Conservation (phyloP, 2,329 filamentous ascomycete species). For the Kalaharituber pfeilii region DNA sequence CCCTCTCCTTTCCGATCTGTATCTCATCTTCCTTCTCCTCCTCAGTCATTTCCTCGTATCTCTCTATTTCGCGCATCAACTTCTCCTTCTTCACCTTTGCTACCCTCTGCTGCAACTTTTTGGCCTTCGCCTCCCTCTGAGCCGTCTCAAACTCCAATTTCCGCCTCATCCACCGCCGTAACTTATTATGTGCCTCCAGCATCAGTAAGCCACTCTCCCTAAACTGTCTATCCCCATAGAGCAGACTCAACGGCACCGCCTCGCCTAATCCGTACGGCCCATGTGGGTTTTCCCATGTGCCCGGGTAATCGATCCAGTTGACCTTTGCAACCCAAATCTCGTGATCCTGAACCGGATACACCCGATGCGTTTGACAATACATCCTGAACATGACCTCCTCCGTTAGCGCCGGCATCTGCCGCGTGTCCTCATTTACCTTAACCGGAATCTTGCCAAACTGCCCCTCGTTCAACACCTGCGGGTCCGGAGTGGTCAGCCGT, state of each 20-base stretch:
- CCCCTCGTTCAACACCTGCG: background rate
- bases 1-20: background rate
- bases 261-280: background rate
- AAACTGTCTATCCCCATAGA: slow-evolving; percentile 17
- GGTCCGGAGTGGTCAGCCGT: background rate
- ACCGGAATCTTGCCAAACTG: background rate
- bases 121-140: background rate
- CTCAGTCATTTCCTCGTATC: background rate
- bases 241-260: slow-evolving; percentile 9
- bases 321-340: slow-evolving; percentile 17
- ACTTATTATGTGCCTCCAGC: background rate
- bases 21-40: background rate
- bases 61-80: background rate
- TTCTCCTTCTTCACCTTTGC: background rate
- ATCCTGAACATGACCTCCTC: slow-evolving; percentile 16
- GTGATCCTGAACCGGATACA: slow-evolving; percentile 15
- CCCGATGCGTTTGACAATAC: slow-evolving; percentile 8
- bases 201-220: slow-evolving; percentile 9
- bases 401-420: slow-evolving; percentile 8
- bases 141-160: background rate
- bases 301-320: slow-evolving; percentile 8
- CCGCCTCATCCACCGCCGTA: background rate
- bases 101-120: background rate
- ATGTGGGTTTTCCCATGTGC: background rate
- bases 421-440: background rate